Evolutionary conservation across 2,329 filamentous ascomycete species (phyloP).

Genomic region (Cladosporium oxysporum): DNA sequence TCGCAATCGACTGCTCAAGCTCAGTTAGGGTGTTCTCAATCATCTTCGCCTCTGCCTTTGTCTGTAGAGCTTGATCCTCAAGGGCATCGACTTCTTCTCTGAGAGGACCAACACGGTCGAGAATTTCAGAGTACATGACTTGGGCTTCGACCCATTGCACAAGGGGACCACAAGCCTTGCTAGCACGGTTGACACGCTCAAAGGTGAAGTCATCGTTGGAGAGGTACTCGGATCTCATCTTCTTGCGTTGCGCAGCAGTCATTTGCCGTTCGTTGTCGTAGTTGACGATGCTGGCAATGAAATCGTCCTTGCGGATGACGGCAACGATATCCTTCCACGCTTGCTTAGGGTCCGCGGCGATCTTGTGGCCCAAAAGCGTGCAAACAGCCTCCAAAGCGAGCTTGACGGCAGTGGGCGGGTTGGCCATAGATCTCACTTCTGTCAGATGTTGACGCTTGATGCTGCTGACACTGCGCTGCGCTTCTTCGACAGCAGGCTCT

Average conservation of each 20-base stretch:
- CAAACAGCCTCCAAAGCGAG: constrained; percentile 96
- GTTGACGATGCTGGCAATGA: constrained; percentile 95
- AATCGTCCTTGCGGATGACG: constrained; percentile 88
- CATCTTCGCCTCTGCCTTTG: constrained; percentile 88
- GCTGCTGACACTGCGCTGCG: constrained; percentile 94
- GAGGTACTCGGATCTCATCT: constrained; percentile 91
- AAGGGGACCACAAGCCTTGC: constrained; percentile 92
- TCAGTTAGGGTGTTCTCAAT: constrained; percentile 83
- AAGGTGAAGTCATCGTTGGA: constrained; percentile 95
- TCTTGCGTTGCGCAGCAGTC: constrained; percentile 76
- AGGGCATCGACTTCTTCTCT: constrained; percentile 85
- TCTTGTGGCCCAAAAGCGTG: constrained; percentile 86
- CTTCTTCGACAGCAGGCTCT: constrained; percentile 89
- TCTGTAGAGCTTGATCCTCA: constrained; percentile 85
- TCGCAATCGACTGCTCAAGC: constrained; percentile 87
- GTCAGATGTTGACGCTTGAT: constrained; percentile 97
- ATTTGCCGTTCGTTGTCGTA: constrained; percentile 96
- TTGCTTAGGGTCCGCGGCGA: constrained; percentile 46
- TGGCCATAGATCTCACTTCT: constrained; percentile 95
- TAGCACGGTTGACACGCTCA: constrained; percentile 92
- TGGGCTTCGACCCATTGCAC: constrained; percentile 97
- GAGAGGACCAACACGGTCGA: constrained; percentile 89
- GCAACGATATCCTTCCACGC: constrained; percentile 91
- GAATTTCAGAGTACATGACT: constrained; percentile 95
- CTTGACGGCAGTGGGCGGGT: constrained; percentile 85